These are phyloP conservation scores for Acmispon strigosus DNA, from an alignment of 306 rosid genomes.

Conservation along the genomic window DNA sequence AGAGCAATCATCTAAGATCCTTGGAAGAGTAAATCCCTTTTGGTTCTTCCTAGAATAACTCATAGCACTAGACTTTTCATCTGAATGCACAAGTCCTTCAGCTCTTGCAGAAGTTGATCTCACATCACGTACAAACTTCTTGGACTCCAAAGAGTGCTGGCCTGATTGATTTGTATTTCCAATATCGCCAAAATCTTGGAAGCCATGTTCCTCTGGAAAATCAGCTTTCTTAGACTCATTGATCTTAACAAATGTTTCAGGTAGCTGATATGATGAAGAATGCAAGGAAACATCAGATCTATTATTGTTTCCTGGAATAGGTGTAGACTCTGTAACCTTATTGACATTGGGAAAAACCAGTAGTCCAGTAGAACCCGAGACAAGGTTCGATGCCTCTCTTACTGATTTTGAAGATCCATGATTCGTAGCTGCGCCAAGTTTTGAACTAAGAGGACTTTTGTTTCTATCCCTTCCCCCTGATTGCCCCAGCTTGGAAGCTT, in stretches of 20 bases:
- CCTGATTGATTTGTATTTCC: slow-evolving; percentile 9
- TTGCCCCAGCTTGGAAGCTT: slow-evolving; percentile 33
- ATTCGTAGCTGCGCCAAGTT: slow-evolving; percentile 22
- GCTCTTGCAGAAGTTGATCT: slow-evolving; percentile 33
- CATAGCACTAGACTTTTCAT: slow-evolving; percentile 24
- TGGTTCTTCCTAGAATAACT: slow-evolving; percentile 38
- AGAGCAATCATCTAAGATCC: slow-evolving; percentile 30
- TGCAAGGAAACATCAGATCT: slow-evolving; percentile 6
- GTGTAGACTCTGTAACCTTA: not conserved
- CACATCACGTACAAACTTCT: slow-evolving; percentile 23
- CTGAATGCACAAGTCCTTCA: slow-evolving; percentile 29
- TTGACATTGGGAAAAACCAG: slow-evolving; percentile 17
- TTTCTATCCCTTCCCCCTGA: slow-evolving; percentile 25
- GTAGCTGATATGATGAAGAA: slow-evolving; percentile 17
- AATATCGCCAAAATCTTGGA: slow-evolving; percentile 26
- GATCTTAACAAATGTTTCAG: slow-evolving; percentile 21
- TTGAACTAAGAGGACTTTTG: slow-evolving; percentile 40
- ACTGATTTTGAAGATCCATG: slow-evolving; percentile 25
- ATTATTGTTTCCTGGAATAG: slow-evolving; percentile 9
- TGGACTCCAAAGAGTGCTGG: slow-evolving; percentile 23
- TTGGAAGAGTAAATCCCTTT: slow-evolving; percentile 37
- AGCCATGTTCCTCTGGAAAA: slow-evolving; percentile 8
- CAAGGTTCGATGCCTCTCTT: slow-evolving; percentile 16
- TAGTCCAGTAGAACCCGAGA: slow-evolving; percentile 28
- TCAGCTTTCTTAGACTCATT: slow-evolving; percentile 14